Evolutionary conservation across 805 yeast genomes (phyloP).

Genomic region (Pichia heedii): DNA sequence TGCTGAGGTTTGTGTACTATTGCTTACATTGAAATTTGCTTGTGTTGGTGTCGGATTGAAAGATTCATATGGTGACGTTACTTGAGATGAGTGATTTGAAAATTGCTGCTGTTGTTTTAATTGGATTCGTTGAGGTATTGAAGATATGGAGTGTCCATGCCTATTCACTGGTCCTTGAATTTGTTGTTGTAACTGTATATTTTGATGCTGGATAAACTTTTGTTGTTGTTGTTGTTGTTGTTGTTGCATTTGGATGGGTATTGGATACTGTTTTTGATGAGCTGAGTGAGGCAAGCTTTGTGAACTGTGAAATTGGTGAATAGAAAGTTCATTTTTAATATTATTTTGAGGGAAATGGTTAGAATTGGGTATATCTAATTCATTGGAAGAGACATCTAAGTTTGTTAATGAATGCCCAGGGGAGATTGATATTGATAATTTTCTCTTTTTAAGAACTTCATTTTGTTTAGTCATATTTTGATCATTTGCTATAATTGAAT

Average conservation of each 20-base stretch:
- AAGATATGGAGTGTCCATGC: too few relatives aligned
- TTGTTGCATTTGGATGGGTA: background rate
- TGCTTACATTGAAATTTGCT: background rate
- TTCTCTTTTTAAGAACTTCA: conserved; percentile 16
- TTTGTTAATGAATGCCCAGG: background rate
- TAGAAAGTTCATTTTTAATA: background rate
- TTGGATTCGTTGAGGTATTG: background rate
- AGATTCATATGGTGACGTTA: conserved; percentile 5
- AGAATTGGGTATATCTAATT: background rate
- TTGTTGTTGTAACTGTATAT: background rate
- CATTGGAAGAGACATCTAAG: background rate
- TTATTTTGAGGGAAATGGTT: background rate
- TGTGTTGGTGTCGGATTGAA: background rate
- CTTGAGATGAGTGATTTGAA: conserved; percentile 6
- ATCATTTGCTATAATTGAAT: too few relatives aligned
- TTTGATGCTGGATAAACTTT: background rate
- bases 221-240: background rate
- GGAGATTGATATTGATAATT: background rate
- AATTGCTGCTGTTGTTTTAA: background rate
- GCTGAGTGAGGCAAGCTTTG: too few relatives aligned
- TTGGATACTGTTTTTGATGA: too few relatives aligned
- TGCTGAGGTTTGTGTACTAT: conserved; percentile 8
- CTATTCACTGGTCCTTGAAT: too few relatives aligned
- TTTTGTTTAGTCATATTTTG: too few relatives aligned
- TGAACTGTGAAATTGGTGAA: background rate